Conservation (phyloP, 2,329 filamentous ascomycete species). For the Sarocladiaceae sp. region DNA sequence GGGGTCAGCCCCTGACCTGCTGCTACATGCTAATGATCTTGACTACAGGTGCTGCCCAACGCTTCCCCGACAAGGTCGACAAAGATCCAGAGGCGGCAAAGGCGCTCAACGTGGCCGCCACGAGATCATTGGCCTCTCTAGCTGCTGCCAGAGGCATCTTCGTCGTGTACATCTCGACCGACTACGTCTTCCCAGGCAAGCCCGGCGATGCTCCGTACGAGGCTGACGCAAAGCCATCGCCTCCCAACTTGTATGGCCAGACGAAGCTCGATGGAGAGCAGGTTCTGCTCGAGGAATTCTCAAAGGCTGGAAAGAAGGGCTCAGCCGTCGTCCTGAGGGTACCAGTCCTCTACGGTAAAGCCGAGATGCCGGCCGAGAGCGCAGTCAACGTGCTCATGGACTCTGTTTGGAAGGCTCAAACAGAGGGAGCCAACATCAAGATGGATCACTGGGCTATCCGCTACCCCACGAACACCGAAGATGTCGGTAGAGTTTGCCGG, state of each 20-base stretch:
- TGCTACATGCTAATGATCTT: neutral
- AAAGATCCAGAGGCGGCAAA: slow-evolving; percentile 69
- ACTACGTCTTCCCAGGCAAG: slow-evolving; percentile 71
- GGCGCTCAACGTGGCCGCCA: slow-evolving; percentile 68
- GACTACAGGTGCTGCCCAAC: slow-evolving; percentile 73
- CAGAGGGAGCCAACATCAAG: slow-evolving; percentile 52
- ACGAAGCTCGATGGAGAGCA: slow-evolving; percentile 55
- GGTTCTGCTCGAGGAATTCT: slow-evolving; percentile 60
- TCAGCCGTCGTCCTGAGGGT: slow-evolving; percentile 68
- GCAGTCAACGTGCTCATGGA: slow-evolving; percentile 80
- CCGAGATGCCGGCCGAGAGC: slow-evolving; percentile 64
- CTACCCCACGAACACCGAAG: slow-evolving; percentile 85
- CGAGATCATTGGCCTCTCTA: slow-evolving; percentile 57
- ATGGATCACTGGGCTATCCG: slow-evolving; percentile 85
- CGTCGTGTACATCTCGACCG: slow-evolving; percentile 74
- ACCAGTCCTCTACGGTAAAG: slow-evolving; percentile 78
- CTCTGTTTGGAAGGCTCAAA: slow-evolving; percentile 66
- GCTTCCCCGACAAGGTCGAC: slow-evolving; percentile 81
- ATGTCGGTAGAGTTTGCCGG: slow-evolving; percentile 71
- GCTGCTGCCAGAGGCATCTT: slow-evolving; percentile 56
- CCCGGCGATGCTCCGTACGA: slow-evolving; percentile 82
- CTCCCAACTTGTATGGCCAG: slow-evolving; percentile 69
- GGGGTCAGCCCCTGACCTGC: neutral
- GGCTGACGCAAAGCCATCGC: slow-evolving; percentile 52
- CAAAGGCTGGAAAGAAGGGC: slow-evolving; percentile 40